Percentiles rank a stretch among this genome's conserved stretches.
phyloP scores from a whole-genome alignment of 345 rosid genomes.

The Eucalyptus cloeziana region DNA sequence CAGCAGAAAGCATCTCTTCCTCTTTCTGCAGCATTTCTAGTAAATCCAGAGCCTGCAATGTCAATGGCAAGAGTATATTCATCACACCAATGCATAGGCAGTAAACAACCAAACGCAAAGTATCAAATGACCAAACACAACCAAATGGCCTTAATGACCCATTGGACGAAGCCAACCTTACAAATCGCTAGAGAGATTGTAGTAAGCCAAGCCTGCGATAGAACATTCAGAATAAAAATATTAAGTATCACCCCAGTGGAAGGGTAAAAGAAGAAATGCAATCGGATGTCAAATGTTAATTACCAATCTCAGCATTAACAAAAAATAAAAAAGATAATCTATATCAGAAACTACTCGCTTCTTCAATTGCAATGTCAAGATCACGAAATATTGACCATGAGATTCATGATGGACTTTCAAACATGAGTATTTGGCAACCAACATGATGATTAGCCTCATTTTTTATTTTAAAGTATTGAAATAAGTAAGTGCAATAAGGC shows the following conservation, averaged over 20 bases:
- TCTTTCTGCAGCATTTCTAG: slow-evolving; percentile 83
- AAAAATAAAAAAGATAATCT: neutral
- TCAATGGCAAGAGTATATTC: neutral
- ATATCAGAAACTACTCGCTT: neutral
- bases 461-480: neutral
- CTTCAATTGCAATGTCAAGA: neutral
- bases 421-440: neutral
- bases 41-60: slow-evolving; percentile 69
- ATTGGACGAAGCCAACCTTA: slow-evolving; percentile 41
- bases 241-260: neutral
- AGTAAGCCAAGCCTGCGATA: slow-evolving; percentile 87
- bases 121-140: neutral
- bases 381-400: neutral
- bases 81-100: neutral
- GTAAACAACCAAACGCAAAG: neutral
- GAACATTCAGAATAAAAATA: neutral
- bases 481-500: neutral
- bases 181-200: slow-evolving; percentile 56
- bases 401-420: neutral
- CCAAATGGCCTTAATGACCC: neutral
- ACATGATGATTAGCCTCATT: neutral
- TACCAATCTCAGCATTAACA: neutral
- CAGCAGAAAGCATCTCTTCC: slow-evolving; percentile 82
- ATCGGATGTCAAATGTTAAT: neutral
- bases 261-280: neutral